A percentile compares a stretch with the other conserved stretches of the same genome.
Evolutionary conservation across 805 yeast genomes (phyloP).

Genomic region (Saccharomycopsis javanensis): DNA sequence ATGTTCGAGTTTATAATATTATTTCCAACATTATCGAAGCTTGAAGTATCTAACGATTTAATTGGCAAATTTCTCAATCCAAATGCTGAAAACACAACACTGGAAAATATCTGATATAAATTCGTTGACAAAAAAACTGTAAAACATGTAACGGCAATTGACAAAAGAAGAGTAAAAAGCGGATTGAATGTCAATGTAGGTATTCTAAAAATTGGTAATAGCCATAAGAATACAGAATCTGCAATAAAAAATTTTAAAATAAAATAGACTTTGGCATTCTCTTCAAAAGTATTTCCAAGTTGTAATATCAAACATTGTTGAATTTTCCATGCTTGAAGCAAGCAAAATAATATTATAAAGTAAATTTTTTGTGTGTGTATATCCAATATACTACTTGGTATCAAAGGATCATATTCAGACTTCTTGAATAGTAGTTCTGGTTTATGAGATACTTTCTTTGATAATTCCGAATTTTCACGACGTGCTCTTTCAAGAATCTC

Average conservation of each 20-base stretch:
- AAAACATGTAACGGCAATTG: slow-evolving; percentile 17
- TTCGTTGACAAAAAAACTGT: slow-evolving; percentile 18
- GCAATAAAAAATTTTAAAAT: slow-evolving; percentile 60
- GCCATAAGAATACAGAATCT: slow-evolving; percentile 63
- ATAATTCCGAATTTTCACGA: neutral
- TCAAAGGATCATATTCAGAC: slow-evolving; percentile 30
- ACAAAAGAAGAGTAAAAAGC: slow-evolving; percentile 28
- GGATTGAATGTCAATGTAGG: slow-evolving; percentile 65
- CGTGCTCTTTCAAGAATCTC: neutral
- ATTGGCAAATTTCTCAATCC: slow-evolving; percentile 3
- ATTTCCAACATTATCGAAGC: neutral
- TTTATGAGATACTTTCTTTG: neutral
- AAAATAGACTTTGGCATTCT: slow-evolving; percentile 13
- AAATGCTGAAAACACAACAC: slow-evolving; percentile 7
- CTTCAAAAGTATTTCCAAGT: slow-evolving; percentile 16
- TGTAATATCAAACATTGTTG: slow-evolving; percentile 59
- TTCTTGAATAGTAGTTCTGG: neutral
- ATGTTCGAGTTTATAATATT: slow-evolving; percentile 10
- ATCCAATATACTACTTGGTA: slow-evolving; percentile 60
- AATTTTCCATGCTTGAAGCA: slow-evolving; percentile 80
- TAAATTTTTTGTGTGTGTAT: slow-evolving; percentile 68
- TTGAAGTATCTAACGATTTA: neutral
- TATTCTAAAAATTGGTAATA: slow-evolving; percentile 64
- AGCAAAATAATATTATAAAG: slow-evolving; percentile 51
- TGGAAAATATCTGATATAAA: slow-evolving; percentile 13